These are phyloP conservation scores for Parathielavia hyrcaniae DNA, from an alignment of 495 filamentous ascomycete species.

Conservation along the genomic window DNA sequence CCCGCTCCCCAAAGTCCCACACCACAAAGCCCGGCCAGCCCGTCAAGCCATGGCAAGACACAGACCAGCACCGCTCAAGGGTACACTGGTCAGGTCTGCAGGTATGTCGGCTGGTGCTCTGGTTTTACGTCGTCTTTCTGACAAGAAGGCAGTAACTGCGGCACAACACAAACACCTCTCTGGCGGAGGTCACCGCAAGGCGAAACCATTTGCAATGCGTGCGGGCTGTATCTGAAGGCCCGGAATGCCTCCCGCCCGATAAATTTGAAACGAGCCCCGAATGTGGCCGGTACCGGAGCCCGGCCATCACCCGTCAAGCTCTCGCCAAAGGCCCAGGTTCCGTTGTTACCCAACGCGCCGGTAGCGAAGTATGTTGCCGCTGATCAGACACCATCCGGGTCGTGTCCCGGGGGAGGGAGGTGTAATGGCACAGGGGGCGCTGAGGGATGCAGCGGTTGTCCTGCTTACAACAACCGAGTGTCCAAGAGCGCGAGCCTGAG, in stretches of 20 bases:
- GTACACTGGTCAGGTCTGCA: conserved; percentile 50
- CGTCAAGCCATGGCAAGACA: conserved; percentile 16
- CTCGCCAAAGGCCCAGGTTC: conserved; percentile 30
- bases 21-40: conserved; percentile 5
- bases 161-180: conserved; percentile 84
- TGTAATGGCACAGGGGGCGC: conserved; percentile 97
- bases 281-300: conserved; percentile 35
- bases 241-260: conserved; percentile 84
- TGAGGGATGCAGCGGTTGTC: conserved; percentile 93
- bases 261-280: conserved; percentile 68
- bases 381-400: conserved; percentile 66
- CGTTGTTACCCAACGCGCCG: conserved; percentile 38
- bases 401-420: conserved; percentile 88
- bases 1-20: conserved; percentile 20
- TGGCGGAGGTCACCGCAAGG: conserved; percentile 93
- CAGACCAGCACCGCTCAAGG: conserved; percentile 17
- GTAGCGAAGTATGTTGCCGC: conserved; percentile 73
- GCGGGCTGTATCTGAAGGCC: conserved; percentile 89
- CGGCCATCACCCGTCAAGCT: conserved; percentile 35
- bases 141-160: conserved; percentile 69
- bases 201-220: conserved; percentile 95
- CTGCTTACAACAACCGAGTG: conserved; percentile 93
- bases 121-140: conserved; percentile 18
- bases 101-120: conserved; percentile 32
- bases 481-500: conserved; percentile 74